These are phyloP conservation scores for Pseudogymnoascus sp. DNA, from an alignment of 2,329 filamentous ascomycete species.

Conservation along the genomic window DNA sequence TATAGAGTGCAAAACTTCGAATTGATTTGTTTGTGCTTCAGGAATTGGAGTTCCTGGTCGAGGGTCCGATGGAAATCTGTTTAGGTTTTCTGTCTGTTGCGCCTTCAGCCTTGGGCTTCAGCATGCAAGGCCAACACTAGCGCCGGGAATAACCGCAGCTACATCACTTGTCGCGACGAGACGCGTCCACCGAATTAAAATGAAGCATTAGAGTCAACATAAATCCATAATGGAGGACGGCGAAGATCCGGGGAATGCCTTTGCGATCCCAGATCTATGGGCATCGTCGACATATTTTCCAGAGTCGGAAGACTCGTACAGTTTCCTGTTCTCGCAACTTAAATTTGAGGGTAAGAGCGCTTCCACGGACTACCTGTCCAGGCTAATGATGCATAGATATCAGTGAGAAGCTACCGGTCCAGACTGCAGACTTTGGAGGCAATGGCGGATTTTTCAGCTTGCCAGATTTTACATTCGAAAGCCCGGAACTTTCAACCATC, in stretches of 20 bases:
- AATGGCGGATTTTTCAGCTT: slow-evolving; percentile 24
- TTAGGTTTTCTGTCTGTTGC: slow-evolving; percentile 6
- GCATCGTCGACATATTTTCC: slow-evolving; percentile 42
- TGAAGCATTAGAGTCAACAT: slow-evolving; percentile 10
- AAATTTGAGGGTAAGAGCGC: slow-evolving; percentile 21
- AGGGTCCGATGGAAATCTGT: slow-evolving; percentile 6
- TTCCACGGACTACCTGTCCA: not conserved
- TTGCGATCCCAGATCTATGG: slow-evolving; percentile 56
- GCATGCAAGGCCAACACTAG: slow-evolving; percentile 5
- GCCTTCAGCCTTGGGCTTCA: slow-evolving; percentile 9
- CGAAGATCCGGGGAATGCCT: slow-evolving; percentile 43
- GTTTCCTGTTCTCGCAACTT: slow-evolving; percentile 25
- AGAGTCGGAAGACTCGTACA: slow-evolving; percentile 22
- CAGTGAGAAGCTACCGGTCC: slow-evolving; percentile 19
- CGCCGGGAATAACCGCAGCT: slow-evolving; percentile 12
- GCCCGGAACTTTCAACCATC: slow-evolving; percentile 8
- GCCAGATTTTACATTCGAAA: slow-evolving; percentile 20
- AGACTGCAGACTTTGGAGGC: not conserved
- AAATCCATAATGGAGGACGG: slow-evolving; percentile 31
- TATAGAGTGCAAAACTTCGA: not conserved
- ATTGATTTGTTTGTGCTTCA: not conserved
- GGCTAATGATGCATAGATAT: slow-evolving; percentile 19
- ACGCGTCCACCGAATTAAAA: not conserved
- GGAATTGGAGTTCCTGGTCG: not conserved
- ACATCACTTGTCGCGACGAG: slow-evolving; percentile 7